Conservation (phyloP, 2,329 filamentous ascomycete species). For the Helotiales sp. region DNA sequence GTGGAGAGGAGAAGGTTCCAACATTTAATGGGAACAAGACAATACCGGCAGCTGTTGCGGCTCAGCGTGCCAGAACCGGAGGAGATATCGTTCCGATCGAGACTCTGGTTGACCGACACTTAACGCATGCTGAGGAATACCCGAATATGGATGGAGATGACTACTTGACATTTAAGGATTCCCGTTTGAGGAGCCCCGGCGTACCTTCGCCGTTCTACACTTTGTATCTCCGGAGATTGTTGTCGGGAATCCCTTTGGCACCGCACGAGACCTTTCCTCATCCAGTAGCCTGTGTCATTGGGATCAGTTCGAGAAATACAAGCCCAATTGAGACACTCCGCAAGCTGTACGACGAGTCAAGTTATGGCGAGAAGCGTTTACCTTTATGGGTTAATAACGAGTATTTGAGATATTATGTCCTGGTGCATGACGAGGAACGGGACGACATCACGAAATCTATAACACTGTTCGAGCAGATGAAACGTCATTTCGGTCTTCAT, state of each 20-base stretch:
- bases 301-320: slow-evolving; percentile 86
- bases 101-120: slow-evolving; percentile 77
- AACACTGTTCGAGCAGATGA: slow-evolving; percentile 96
- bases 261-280: slow-evolving; percentile 94
- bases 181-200: slow-evolving; percentile 37
- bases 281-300: slow-evolving; percentile 91
- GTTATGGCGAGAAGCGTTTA: slow-evolving; percentile 71
- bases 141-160: slow-evolving; percentile 39
- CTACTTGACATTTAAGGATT: slow-evolving; percentile 46
- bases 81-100: slow-evolving; percentile 73
- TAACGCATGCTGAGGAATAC: slow-evolving; percentile 71
- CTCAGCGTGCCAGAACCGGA: slow-evolving; percentile 43
- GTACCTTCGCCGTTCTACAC: slow-evolving; percentile 80
- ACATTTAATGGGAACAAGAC: slow-evolving; percentile 33
- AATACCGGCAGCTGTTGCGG: slow-evolving; percentile 24
- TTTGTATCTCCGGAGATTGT: slow-evolving; percentile 79
- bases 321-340: slow-evolving; percentile 86
- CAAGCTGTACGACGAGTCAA: slow-evolving; percentile 84
- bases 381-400: slow-evolving; percentile 90
- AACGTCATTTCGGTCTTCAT: slow-evolving; percentile 94
- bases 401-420: slow-evolving; percentile 92
- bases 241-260: slow-evolving; percentile 78
- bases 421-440: slow-evolving; percentile 94
- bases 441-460: slow-evolving; percentile 93
- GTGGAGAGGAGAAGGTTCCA: slow-evolving; percentile 34